Conservation (phyloP, 2,329 filamentous ascomycete genomes). For the Cytospora leucostoma region DNA sequence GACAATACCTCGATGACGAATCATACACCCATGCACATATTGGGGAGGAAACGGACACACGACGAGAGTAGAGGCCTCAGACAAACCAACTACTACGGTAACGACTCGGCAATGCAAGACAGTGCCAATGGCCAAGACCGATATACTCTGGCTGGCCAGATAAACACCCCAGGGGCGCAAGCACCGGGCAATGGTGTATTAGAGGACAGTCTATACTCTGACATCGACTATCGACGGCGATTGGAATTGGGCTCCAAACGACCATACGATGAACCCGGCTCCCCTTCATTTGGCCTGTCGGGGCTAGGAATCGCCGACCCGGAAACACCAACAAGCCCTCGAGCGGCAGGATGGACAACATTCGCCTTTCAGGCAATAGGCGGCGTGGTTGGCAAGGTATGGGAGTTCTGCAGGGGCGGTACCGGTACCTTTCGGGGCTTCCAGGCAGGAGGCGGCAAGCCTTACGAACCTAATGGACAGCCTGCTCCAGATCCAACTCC, state of each 20-base stretch:
- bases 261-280: constrained; percentile 41
- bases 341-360: constrained; percentile 53
- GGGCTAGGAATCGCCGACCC: constrained; percentile 37
- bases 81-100: constrained; percentile 37
- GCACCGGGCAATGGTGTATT: constrained; percentile 40
- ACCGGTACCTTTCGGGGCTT: constrained; percentile 79
- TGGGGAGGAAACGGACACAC: constrained; percentile 50
- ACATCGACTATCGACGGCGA: constrained; percentile 54
- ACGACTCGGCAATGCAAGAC: constrained; percentile 32
- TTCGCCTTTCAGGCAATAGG: constrained; percentile 64
- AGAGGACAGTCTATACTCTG: constrained; percentile 59
- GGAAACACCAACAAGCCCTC: constrained; percentile 33
- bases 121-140: constrained; percentile 33
- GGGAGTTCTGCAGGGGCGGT: constrained; percentile 76
- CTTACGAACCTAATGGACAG: constrained; percentile 58
- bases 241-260: constrained; percentile 51
- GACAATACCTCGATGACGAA: constrained; percentile 37
- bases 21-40: constrained; percentile 34
- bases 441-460: constrained; percentile 77
- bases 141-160: constrained; percentile 57
- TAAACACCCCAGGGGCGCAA: constrained; percentile 47
- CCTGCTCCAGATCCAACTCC: not conserved
- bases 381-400: constrained; percentile 73
- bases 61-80: constrained; percentile 34
- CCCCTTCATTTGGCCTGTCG: constrained; percentile 35